Base-by-base conservation (phyloP, 1,284 basidiomycete species). In the Papiliotrema nemorosa region DNA sequence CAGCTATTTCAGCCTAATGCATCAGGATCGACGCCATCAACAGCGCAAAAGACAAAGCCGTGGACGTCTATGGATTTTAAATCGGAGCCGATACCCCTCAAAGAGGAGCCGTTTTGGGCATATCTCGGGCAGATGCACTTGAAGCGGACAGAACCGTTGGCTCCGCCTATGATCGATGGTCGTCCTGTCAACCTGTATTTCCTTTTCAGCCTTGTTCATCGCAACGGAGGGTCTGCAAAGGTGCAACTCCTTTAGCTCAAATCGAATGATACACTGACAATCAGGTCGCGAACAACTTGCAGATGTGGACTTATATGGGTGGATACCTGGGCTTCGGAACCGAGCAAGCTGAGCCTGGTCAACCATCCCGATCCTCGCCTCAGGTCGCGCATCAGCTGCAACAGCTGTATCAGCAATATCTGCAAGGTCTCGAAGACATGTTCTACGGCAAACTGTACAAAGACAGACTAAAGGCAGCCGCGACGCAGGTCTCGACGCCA, bases 171-270 rank as follows among this genome's bases (percentile, higher is more conserved):
- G 5, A 52, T 68, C 24, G 62, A 64, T 4, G 59, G 58, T 14
- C 48, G 53, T 43, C 55, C 26, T 10, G 50, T 70, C 21, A 62
- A 68, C 43, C 38, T 67, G 43, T 60, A 58, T 44, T 49, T 50
- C 35, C 47, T 70, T 13, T 65, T 70, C 48, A 57, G 53, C 14
- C 49, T 66, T 12, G 67, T 68, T 7, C 53, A 65, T 49, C 57
- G 56, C 37, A 68, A 66, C 43, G 65, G 64, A 26, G 67, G 67
- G 16, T 58, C 58, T 49, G 59, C 55, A 2, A 59, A 60, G 36
- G 66, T 66, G 47, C n/a, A 6, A 26, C 40, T 18, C 26, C 7
- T 7, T 2, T 36, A 20, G 20, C 21, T 13, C n/a, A 27, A 39
- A 22, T 24, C 14, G 6, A 7, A 43, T 18, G 34, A 10, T 14